Evolutionary conservation across 192 early-diverging fungal genomes (phyloP), one percentile per base, ranked within the genome.

Genomic region (Backusella liffmaniae): DNA sequence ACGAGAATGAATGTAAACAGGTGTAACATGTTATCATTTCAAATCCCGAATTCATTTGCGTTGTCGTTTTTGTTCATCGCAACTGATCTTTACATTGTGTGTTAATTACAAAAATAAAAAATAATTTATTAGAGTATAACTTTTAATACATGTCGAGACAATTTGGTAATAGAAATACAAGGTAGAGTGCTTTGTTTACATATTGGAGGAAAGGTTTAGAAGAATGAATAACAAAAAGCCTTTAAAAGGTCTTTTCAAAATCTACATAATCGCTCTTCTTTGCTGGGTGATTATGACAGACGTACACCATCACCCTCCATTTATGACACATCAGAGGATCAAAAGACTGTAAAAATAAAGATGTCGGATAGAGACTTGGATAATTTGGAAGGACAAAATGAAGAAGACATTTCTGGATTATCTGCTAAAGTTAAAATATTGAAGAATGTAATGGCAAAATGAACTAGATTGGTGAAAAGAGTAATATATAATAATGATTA

Each of bases 301-400:
- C 80, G n/a, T 51, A 51, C 65, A 29, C 65, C 80, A 36, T 77
- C 80, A 21, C 56, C 70, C 46, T 77, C 72, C 18, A 39, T 73
- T 34, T 69, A 37, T 29, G 66, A 72, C n/a, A 66, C 65, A 35
- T 42, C 73, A 46, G 44, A 29, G 13, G 65, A 32, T 65, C 51
- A 35, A 23, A 42, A 74, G 37, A 73, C 66, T 30, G 53, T 35
- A 10, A 62, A 49, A 30, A 67, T 16, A 26, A 66, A 35, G 26
- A 56, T 51, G 72, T 76, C 80, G 44, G 82, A 83, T 75, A 73
- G 78, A 13, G 78, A 83, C 10, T 56, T 83, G 29, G 82, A 83
- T 32, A 66, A 75, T 51, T 30, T 83, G 36, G 82, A 83, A 26
- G 75, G 78, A 23, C 82, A 83, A 37, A 80, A 77, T 67, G 82